Evolutionary conservation across 139 green algal genomes (phyloP).

Genomic region (Chlamydomonas sp.): DNA sequence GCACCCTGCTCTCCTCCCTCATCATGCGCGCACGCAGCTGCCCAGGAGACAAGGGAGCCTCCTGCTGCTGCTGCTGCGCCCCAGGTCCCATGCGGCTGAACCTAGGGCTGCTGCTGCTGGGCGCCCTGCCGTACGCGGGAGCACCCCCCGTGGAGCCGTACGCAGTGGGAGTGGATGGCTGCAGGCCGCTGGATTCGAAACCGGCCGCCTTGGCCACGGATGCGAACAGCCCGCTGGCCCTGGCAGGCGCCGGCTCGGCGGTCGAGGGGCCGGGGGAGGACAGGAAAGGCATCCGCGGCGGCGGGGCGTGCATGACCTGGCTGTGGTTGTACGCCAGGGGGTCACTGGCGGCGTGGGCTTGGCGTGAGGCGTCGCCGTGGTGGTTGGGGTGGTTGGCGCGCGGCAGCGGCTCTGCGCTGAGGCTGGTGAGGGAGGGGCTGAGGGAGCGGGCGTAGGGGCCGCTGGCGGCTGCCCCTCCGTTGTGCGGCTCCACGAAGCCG

Average conservation of each 20-base stretch:
- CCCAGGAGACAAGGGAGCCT: neutral
- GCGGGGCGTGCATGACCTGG: neutral
- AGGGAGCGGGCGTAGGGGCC: neutral
- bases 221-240: too few species aligned
- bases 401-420: neutral
- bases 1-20: neutral
- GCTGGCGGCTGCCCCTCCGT: neutral
- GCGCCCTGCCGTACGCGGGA: too few species aligned
- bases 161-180: too few species aligned
- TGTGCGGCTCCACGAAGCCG: neutral
- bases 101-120: too few species aligned
- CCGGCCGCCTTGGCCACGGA: neutral
- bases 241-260: too few species aligned
- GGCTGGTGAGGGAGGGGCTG: slow-evolving; percentile 7
- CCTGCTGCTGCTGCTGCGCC: neutral
- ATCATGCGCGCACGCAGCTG: slow-evolving; percentile 1
- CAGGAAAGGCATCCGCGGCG: neutral
- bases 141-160: too few species aligned
- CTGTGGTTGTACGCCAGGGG: neutral
- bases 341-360: neutral
- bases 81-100: neutral
- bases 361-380: neutral
- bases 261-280: neutral
- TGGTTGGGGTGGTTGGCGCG: neutral
- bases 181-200: neutral